Conservation (phyloP, 208 protist species). For the Paratrypanosoma confusum region DNA sequence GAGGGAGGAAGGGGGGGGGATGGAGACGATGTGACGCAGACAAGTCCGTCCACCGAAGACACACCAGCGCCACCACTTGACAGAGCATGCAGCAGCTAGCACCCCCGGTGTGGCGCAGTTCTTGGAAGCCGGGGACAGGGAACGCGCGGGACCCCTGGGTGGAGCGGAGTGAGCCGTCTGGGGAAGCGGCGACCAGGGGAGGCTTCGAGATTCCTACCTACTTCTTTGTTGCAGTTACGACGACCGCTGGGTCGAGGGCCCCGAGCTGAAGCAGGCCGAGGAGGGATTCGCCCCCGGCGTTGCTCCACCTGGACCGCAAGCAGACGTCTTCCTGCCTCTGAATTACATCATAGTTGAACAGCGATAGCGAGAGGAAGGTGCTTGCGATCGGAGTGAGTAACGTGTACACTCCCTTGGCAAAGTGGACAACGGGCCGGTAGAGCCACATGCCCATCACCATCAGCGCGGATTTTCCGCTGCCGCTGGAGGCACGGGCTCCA, state of each 20-base stretch:
- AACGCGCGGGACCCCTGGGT: no score
- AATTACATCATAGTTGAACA: conserved; percentile 71
- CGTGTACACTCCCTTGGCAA: conserved; percentile 76
- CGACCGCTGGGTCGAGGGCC: conserved; percentile 32
- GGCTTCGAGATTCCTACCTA: no score
- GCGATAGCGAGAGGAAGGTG: conserved; percentile 62
- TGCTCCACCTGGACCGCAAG: conserved; percentile 19
- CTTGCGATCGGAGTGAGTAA: conserved; percentile 61
- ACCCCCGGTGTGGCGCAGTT: no score
- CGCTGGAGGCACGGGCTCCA: background rate
- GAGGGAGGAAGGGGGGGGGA: no score
- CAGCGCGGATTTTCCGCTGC: conserved; percentile 19
- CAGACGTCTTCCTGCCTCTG: conserved; percentile 29
- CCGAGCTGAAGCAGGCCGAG: conserved; percentile 62
- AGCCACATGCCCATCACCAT: conserved; percentile 66
- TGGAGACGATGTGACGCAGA: no score
- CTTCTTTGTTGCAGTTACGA: no score
- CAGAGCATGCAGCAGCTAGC: no score
- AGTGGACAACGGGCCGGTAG: conserved; percentile 67
- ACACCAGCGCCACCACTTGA: no score
- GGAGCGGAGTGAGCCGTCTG: no score
- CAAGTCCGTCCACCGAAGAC: no score
- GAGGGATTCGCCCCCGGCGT: conserved; percentile 30
- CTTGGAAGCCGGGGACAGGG: no score
- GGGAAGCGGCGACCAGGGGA: no score